phyloP scores from a whole-genome alignment of 352 stramenopile species.

The Nothophytophthora sp. region DNA sequence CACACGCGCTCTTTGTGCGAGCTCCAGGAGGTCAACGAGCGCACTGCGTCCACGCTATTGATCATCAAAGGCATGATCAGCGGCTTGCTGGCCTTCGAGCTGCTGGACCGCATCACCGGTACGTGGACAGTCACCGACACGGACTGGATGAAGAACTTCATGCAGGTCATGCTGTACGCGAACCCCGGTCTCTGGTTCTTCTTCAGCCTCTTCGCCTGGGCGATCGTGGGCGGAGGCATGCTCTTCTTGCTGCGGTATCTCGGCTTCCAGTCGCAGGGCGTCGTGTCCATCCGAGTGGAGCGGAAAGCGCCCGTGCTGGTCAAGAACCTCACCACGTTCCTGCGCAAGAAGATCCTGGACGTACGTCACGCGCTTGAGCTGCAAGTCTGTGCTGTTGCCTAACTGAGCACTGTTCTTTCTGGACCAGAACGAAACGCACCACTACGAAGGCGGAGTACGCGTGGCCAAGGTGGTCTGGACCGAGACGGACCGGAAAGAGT shows the following conservation, averaged over 20 bases:
- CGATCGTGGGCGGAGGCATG: slow-evolving; percentile 58
- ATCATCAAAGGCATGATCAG: slow-evolving; percentile 95
- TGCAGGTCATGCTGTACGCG: slow-evolving; percentile 76
- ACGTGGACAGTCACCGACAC: slow-evolving; percentile 93
- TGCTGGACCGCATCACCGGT: slow-evolving; percentile 96
- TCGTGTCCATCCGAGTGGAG: slow-evolving; percentile 91
- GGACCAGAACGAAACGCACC: slow-evolving; percentile 84
- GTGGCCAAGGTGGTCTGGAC: slow-evolving; percentile 94
- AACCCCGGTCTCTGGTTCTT: slow-evolving; percentile 91
- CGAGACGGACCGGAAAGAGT: slow-evolving; percentile 93
- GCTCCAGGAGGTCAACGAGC: slow-evolving; percentile 88
- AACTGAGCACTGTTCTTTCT: background rate
- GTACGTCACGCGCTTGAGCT: slow-evolving; percentile 32
- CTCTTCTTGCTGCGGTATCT: slow-evolving; percentile 68
- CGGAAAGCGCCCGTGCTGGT: slow-evolving; percentile 91
- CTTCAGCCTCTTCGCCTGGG: slow-evolving; percentile 92
- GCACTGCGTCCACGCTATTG: slow-evolving; percentile 83
- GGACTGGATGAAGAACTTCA: slow-evolving; percentile 84
- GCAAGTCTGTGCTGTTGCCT: too few species aligned
- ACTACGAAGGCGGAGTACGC: slow-evolving; percentile 88
- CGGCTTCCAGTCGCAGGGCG: slow-evolving; percentile 87
- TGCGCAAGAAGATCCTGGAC: slow-evolving; percentile 89
- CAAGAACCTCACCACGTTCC: slow-evolving; percentile 85
- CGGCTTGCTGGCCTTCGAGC: slow-evolving; percentile 93
- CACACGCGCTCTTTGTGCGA: slow-evolving; percentile 90